Evolutionary conservation across 176 grass and related monocot genomes (phyloP), one percentile per base, ranked within the genome.

Genomic region (Chloris gayana): DNA sequence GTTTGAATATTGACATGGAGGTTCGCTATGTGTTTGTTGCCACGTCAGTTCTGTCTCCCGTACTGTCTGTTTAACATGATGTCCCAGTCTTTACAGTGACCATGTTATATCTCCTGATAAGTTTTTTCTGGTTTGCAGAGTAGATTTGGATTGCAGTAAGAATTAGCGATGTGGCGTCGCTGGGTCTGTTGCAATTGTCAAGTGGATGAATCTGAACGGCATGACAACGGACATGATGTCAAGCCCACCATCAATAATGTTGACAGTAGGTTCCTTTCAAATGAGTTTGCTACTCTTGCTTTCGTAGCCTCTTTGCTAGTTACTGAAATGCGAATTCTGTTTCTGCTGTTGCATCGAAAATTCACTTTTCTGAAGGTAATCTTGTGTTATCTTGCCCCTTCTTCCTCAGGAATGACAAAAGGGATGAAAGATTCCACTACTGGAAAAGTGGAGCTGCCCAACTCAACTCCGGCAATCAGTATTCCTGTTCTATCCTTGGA

Each of bases 161-260:
- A 25, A 30, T 47, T 57, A 46, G 73, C 26, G 51, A 88, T 70
- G 84, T 94, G 91, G 94, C 44, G 87, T 69, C 81, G 77, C 69
- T 97, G 91, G 88, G 77, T 89, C 73, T 92, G 94, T 86, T 97
- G 89, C 91, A 80, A 42, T 80, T 81, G 75, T 76, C 80, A 81
- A 69, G 74, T 82, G 3, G 77, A 90, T 26, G 87, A 90, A 50
- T 83, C 91, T 8, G 57, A 88, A 70, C 84, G 54, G 22, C 73
- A 56, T 63, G 89, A 89, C 65, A 81, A 90, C 82, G 75, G 66
- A 18, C 73, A 73, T 77, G 24, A 73, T 77, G 24, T 60, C 58
- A 94, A 94, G 77, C 69, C 59, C 29, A 39, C 77, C 46, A 29
- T 59, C 53, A 86, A 80, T 56, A 83, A 88, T 57, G 60, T 9